phyloP scores from a whole-genome alignment of 257 asterid genomes.

The Nicotiana attenuata region DNA sequence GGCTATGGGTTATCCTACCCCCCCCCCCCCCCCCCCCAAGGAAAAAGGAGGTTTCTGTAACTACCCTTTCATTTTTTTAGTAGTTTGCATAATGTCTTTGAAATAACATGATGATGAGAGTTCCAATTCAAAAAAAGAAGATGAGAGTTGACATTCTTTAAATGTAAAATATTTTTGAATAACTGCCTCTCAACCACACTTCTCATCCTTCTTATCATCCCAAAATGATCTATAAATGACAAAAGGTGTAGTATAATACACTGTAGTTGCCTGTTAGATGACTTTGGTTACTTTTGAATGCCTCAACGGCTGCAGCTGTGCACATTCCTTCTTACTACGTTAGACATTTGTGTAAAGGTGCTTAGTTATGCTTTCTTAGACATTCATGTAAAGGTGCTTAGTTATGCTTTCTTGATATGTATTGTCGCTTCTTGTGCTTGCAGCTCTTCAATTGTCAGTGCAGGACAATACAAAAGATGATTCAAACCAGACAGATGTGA shows the following conservation, averaged over 20 bases:
- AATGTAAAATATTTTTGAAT: background rate
- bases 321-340: background rate
- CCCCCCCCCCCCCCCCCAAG: background rate
- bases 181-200: background rate
- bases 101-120: background rate
- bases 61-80: background rate
- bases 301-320: background rate
- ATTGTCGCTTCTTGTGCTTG: slow-evolving; percentile 16
- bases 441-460: slow-evolving; percentile 86
- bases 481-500: slow-evolving; percentile 53
- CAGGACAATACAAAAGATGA: slow-evolving; percentile 62
- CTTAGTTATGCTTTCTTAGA: background rate
- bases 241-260: background rate
- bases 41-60: background rate
- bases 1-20: background rate
- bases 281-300: background rate
- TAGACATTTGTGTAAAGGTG: background rate
- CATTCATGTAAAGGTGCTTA: background rate
- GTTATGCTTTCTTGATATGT: background rate
- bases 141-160: background rate
- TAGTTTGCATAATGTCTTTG: background rate
- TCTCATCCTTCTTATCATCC: background rate
- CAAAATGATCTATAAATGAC: background rate
- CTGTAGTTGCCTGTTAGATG: background rate
- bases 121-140: no score